Conservation (phyloP, 192 early-diverging fungal species). For the Coemansia sp. region DNA sequence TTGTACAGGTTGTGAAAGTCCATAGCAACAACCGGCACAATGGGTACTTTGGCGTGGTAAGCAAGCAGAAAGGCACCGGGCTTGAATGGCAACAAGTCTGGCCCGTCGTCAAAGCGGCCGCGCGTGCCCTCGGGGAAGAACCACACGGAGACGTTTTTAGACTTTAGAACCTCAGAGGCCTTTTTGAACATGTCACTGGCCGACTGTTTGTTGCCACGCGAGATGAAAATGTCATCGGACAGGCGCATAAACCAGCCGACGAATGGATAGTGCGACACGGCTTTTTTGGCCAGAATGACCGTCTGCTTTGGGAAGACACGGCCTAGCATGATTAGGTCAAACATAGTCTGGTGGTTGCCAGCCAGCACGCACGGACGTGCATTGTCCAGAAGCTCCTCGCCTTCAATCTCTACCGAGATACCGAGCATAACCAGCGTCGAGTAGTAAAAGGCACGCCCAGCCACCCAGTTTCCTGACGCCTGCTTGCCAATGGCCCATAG, state of each 20-base stretch:
- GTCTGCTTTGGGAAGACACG: conserved; percentile 68
- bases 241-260: conserved; percentile 71
- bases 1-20: conserved; percentile 59
- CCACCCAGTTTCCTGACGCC: conserved; percentile 63
- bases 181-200: conserved; percentile 79
- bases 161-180: conserved; percentile 71
- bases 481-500: conserved; percentile 58
- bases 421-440: conserved; percentile 55
- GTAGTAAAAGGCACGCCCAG: conserved; percentile 58
- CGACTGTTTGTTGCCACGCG: conserved; percentile 76
- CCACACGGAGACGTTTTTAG: conserved; percentile 76
- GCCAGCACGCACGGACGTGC: conserved; percentile 64
- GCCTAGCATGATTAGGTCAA: conserved; percentile 75
- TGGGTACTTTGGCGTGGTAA: conserved; percentile 80
- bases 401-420: conserved; percentile 59
- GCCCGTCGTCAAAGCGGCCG: conserved; percentile 59
- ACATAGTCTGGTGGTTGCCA: conserved; percentile 82
- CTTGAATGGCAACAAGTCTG: conserved; percentile 84
- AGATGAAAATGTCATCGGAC: conserved; percentile 85
- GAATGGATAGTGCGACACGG: conserved; percentile 71
- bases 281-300: conserved; percentile 71
- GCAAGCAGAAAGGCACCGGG: conserved; percentile 94
- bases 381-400: conserved; percentile 53
- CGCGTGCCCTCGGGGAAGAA: conserved; percentile 96
- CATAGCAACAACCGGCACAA: conserved; percentile 82